A percentile compares a stretch with the other conserved stretches of the same genome.
Conservation (phyloP, 768 basidiomycete genomes). For the Suillus placidus region DNA sequence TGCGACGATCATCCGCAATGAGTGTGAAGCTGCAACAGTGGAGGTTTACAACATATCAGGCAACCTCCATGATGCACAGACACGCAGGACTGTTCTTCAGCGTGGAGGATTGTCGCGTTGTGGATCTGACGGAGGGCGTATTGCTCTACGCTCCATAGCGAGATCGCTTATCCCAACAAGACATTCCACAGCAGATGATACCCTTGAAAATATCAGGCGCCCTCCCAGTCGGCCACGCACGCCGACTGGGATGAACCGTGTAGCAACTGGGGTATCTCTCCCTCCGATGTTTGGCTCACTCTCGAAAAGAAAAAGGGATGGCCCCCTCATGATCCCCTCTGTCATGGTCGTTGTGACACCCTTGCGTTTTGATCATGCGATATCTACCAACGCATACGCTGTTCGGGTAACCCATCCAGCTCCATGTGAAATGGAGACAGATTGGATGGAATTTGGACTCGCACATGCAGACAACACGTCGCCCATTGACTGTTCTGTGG, state of each 20-base stretch:
- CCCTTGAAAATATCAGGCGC: constrained; percentile 22
- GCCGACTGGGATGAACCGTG: constrained; percentile 19
- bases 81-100: constrained; percentile 64
- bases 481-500: constrained; percentile 38
- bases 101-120: constrained; percentile 62
- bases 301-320: constrained; percentile 49
- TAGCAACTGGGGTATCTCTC: constrained; percentile 15
- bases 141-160: constrained; percentile 50
- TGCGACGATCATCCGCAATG: constrained; percentile 62
- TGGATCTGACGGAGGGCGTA: constrained; percentile 60
- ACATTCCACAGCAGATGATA: constrained; percentile 19
- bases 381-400: constrained; percentile 53
- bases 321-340: constrained; percentile 63
- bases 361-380: constrained; percentile 32
- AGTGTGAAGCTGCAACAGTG: constrained; percentile 51
- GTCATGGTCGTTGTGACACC: constrained; percentile 58
- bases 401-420: constrained; percentile 60
- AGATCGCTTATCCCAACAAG: constrained; percentile 25
- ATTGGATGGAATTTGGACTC: constrained; percentile 78
- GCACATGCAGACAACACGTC: constrained; percentile 40
- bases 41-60: constrained; percentile 66
- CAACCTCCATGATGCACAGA: constrained; percentile 59
- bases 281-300: constrained; percentile 31
- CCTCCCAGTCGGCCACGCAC: constrained; percentile 27
- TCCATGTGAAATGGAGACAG: constrained; percentile 60